Conservation (phyloP, 306 rosid species). For the Prunus salicina region DNA sequence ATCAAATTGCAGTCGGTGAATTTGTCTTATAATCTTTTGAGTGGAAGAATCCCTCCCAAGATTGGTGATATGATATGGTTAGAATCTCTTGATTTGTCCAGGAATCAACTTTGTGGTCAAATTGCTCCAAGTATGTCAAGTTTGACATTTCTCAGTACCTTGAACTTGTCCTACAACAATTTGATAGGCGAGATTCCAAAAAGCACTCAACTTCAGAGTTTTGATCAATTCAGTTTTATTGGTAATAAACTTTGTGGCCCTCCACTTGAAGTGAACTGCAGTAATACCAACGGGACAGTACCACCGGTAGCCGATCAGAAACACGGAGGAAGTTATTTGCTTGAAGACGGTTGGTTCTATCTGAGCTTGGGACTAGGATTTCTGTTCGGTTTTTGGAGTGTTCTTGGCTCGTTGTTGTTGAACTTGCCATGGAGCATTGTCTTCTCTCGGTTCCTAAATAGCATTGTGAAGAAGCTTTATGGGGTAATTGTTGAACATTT, state of each 20-base stretch:
- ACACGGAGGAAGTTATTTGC: constrained; percentile 6
- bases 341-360: neutral
- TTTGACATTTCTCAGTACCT: neutral
- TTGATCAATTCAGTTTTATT: neutral
- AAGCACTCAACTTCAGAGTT: constrained; percentile 10
- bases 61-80: neutral
- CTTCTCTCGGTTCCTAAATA: neutral
- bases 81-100: constrained; percentile 6
- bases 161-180: constrained; percentile 14
- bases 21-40: neutral
- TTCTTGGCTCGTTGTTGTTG: neutral
- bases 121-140: neutral
- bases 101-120: constrained; percentile 10
- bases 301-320: neutral
- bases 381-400: neutral
- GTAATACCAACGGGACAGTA: neutral
- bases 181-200: neutral
- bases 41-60: neutral
- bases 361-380: constrained; percentile 11
- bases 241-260: constrained; percentile 6
- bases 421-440: neutral
- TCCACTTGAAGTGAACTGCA: neutral
- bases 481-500: neutral
- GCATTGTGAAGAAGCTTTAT: neutral
- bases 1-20: neutral